Evolutionary conservation across 1,139 yeast genomes (phyloP), one percentile per base, ranked within the genome.

Genomic region (Kluyveromyces sp.): DNA sequence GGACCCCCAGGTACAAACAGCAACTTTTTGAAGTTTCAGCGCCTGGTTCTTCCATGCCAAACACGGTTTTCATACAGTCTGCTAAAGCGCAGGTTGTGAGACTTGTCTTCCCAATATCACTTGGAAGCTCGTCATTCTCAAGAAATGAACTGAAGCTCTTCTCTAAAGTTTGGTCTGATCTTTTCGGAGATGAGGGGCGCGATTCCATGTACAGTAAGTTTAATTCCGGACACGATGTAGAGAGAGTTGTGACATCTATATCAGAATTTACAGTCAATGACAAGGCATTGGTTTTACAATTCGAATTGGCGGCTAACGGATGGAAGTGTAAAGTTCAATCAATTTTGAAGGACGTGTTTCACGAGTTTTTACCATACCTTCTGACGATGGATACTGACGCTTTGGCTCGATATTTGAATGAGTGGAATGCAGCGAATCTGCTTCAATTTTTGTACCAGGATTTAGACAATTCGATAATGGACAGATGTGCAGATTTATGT

Each of bases 161-260:
- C 39, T 61, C 65, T 20, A 61, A 61, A 13, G 60, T 71, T 4
- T 80, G 84, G 83, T 68, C 78, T 43, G 74, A 73, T 42, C 41
- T 80, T 0, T 60, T 81, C 36, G 89, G 89, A 0, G 82, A 78
- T 55, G 89, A 83, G 60, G 61, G 76, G 1, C 45, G 53, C 2
- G 72, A 71, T 0, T 75, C 86, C 0, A 61, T 70, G 31, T 69
- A 68, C 51, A 58, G 64, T 40, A 61, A 49, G 44, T 61, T 73
- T 17, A 59, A 48, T 15, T 37, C 42, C 33, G 65, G 51, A 13
- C 63, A 63, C 15, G 67, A 62, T 44, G 61, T 71, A 4, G 59
- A 65, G 1, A 57, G 62, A 0, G 57, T 75, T 2, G 54, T 55
- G 31, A 73, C 77, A 0, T 73, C 66, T 42, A 53, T 65, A 2